Evolutionary conservation across 768 basidiomycete genomes (phyloP).

Genomic region (Hemileccinum rubropunctum): DNA sequence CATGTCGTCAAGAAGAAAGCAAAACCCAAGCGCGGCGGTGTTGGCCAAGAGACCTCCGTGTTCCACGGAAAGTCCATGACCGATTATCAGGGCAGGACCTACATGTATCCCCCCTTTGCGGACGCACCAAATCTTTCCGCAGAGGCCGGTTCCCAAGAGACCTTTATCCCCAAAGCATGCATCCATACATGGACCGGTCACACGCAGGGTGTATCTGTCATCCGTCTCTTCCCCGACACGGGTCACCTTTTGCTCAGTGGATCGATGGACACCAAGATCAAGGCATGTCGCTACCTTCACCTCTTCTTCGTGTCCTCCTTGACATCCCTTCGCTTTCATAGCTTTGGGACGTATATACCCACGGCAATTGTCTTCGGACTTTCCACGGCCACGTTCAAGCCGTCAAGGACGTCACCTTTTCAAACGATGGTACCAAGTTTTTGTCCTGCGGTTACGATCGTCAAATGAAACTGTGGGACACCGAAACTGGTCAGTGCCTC

Average conservation of each 20-base stretch:
- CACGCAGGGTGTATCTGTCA: constrained; percentile 92
- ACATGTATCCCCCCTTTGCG: constrained; percentile 90
- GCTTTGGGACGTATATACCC: constrained; percentile 98
- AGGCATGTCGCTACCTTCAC: constrained; percentile 46
- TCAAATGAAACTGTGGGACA: constrained; percentile 99
- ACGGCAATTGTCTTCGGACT: constrained; percentile 93
- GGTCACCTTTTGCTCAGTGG: constrained; percentile 93
- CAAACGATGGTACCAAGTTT: constrained; percentile 88
- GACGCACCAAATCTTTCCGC: constrained; percentile 81
- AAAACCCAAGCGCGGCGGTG: constrained; percentile 73
- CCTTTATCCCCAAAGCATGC: constrained; percentile 93
- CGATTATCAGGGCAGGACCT: constrained; percentile 97
- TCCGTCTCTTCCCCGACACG: constrained; percentile 88
- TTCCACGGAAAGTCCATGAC: constrained; percentile 97
- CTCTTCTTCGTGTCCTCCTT: not conserved
- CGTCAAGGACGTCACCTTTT: constrained; percentile 94
- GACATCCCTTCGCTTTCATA: constrained; percentile 31
- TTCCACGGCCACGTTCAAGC: constrained; percentile 97
- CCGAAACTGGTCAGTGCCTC: constrained; percentile 96
- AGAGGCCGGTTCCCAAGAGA: constrained; percentile 83
- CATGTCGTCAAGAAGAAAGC: constrained; percentile 63
- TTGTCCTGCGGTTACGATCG: constrained; percentile 94
- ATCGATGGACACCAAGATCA: constrained; percentile 98
- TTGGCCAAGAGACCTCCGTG: constrained; percentile 87
- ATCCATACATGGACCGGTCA: constrained; percentile 99